phyloP scores from a whole-genome alignment of 164 flowering plant genomes.

The Annona squamosa region DNA sequence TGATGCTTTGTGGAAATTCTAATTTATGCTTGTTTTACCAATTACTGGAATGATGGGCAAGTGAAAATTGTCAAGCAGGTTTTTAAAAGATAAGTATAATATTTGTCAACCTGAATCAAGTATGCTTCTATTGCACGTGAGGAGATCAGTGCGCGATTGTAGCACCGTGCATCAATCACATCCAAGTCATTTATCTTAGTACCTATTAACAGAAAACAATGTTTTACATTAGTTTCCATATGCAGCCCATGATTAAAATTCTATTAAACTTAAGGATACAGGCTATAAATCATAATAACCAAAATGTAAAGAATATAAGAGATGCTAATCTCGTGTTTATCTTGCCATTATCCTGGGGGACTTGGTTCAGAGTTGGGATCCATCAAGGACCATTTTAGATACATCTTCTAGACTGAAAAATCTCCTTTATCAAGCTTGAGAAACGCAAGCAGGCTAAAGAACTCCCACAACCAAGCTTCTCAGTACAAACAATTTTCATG shows the following conservation, averaged over 20 bases:
- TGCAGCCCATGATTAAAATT: background rate
- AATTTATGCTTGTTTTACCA: no score
- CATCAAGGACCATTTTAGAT: no score
- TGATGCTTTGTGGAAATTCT: no score
- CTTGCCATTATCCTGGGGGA: no score
- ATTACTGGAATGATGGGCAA: background rate
- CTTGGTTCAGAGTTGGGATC: no score
- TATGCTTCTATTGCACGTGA: slow-evolving; percentile 87
- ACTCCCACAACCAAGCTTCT: no score
- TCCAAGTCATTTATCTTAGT: slow-evolving; percentile 67
- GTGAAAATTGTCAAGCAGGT: background rate
- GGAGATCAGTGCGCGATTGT: slow-evolving; percentile 58
- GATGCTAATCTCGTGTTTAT: no score
- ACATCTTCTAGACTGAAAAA: no score
- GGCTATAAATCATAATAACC: background rate
- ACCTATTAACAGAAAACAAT: slow-evolving; percentile 37
- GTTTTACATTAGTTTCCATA: slow-evolving; percentile 9
- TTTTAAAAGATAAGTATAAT: background rate
- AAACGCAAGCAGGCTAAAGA: no score
- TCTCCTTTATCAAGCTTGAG: no score
- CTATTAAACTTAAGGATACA: background rate
- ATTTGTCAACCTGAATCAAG: slow-evolving; percentile 67
- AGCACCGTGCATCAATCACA: slow-evolving; percentile 51
- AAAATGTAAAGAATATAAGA: background rate
- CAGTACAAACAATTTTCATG: no score